Evolutionary conservation across 164 flowering plant species (phyloP).

Genomic region (Vitis rupestris): DNA sequence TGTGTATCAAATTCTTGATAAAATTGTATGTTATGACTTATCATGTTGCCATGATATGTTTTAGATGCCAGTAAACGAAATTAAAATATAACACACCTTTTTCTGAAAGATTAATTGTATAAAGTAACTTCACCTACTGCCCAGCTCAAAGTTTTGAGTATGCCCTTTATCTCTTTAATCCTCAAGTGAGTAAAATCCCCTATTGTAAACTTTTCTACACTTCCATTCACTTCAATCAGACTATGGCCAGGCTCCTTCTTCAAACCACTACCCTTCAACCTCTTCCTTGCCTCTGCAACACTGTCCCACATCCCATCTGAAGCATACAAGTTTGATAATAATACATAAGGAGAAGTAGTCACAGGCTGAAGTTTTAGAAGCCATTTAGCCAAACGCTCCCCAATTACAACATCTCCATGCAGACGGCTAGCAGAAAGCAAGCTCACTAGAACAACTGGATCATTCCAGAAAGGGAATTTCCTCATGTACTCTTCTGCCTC

Average conservation of each 20-base stretch:
- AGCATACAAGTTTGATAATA: slow-evolving; percentile 70
- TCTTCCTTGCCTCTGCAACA: slow-evolving; percentile 59
- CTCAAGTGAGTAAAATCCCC: slow-evolving; percentile 53
- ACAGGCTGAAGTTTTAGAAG: slow-evolving; percentile 44
- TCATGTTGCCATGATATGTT: too few species aligned
- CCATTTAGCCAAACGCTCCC: slow-evolving; percentile 43
- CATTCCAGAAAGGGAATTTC: slow-evolving; percentile 33
- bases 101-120: not conserved
- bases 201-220: slow-evolving; percentile 48
- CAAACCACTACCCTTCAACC: slow-evolving; percentile 58
- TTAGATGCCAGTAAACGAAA: too few species aligned
- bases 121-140: slow-evolving; percentile 20
- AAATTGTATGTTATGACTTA: too few species aligned
- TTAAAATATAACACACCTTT: too few species aligned
- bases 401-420: slow-evolving; percentile 47
- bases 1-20: too few species aligned
- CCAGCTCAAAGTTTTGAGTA: slow-evolving; percentile 40
- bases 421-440: slow-evolving; percentile 68
- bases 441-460: slow-evolving; percentile 62
- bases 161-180: slow-evolving; percentile 32
- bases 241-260: slow-evolving; percentile 68
- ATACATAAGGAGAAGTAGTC: slow-evolving; percentile 66
- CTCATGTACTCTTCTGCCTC: slow-evolving; percentile 54
- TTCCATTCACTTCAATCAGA: slow-evolving; percentile 53
- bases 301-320: slow-evolving; percentile 55